Evolutionary conservation across 1,139 yeast genomes (phyloP).

Genomic region (Candida frijolesensis): DNA sequence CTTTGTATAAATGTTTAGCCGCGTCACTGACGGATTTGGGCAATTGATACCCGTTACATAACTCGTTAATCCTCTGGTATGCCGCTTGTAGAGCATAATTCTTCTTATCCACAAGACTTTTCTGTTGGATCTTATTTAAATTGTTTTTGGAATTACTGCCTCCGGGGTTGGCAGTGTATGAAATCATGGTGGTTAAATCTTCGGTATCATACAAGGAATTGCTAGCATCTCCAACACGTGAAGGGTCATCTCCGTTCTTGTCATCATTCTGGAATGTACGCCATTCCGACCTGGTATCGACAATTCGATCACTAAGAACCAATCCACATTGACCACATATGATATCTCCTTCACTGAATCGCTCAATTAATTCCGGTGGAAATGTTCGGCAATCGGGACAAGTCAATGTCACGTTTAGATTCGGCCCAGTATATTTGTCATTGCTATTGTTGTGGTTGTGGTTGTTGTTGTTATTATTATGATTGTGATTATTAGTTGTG

Average conservation of each 20-base stretch:
- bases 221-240: slow-evolving; percentile 98
- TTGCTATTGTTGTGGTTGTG: slow-evolving; percentile 16
- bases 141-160: slow-evolving; percentile 64
- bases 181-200: slow-evolving; percentile 88
- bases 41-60: slow-evolving; percentile 96
- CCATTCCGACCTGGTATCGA: slow-evolving; percentile 97
- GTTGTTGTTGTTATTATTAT: no score
- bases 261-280: slow-evolving; percentile 96
- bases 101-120: slow-evolving; percentile 78
- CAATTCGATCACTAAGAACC: slow-evolving; percentile 86
- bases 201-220: slow-evolving; percentile 91
- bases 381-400: slow-evolving; percentile 95
- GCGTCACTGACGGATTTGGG: slow-evolving; percentile 96
- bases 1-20: slow-evolving; percentile 91
- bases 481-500: no score
- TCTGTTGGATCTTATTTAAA: slow-evolving; percentile 83
- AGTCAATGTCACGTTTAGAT: slow-evolving; percentile 82
- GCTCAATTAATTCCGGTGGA: slow-evolving; percentile 93
- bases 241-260: slow-evolving; percentile 95
- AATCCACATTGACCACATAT: slow-evolving; percentile 96
- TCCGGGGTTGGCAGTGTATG: slow-evolving; percentile 63
- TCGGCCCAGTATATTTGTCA: slow-evolving; percentile 53
- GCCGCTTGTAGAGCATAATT: slow-evolving; percentile 87
- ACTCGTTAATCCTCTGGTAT: slow-evolving; percentile 84
- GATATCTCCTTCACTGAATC: slow-evolving; percentile 95